Conservation (phyloP, 306 rosid genomes). For the Phaseolus lunatus region DNA sequence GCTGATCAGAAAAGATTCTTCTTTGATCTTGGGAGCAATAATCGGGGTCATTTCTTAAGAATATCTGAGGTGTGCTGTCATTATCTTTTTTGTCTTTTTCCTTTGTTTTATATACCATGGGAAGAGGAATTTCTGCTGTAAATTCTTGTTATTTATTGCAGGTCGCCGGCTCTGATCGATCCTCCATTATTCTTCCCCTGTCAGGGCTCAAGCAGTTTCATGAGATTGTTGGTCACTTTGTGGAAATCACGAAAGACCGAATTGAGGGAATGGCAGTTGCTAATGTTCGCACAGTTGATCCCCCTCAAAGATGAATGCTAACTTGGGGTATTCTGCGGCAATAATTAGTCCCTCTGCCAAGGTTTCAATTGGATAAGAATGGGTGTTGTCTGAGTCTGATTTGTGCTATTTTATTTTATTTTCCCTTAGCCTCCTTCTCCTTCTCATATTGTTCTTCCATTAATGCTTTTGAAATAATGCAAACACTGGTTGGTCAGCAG, state of each 20-base stretch:
- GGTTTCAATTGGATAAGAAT: conserved; percentile 55
- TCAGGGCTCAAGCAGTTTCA: conserved; percentile 98
- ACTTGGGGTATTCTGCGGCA: conserved; percentile 52
- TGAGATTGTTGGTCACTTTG: conserved; percentile 98
- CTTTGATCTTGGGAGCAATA: conserved; percentile 97
- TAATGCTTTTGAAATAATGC: conserved; percentile 75
- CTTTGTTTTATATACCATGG: conserved; percentile 9
- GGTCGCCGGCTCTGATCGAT: conserved; percentile 99
- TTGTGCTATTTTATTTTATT: conserved; percentile 51
- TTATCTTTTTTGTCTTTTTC: conserved; percentile 25
- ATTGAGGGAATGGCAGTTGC: conserved; percentile 94
- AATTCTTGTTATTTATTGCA: conserved; percentile 54
- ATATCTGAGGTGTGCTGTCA: conserved; percentile 83
- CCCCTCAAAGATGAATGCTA: conserved; percentile 82
- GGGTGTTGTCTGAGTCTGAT: conserved; percentile 60
- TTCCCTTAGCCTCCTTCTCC: conserved; percentile 41
- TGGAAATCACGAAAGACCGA: conserved; percentile 96
- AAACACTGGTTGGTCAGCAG: conserved; percentile 62
- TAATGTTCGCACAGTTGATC: conserved; percentile 93
- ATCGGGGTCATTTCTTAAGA: conserved; percentile 97
- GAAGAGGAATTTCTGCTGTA: conserved; percentile 42
- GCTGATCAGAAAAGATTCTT: conserved; percentile 97
- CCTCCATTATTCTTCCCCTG: conserved; percentile 97
- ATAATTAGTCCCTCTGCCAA: conserved; percentile 55
- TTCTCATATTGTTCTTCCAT: conserved; percentile 58